Evolutionary conservation across 2,329 filamentous ascomycete species (phyloP).

Genomic region (Fusarium setosum): DNA sequence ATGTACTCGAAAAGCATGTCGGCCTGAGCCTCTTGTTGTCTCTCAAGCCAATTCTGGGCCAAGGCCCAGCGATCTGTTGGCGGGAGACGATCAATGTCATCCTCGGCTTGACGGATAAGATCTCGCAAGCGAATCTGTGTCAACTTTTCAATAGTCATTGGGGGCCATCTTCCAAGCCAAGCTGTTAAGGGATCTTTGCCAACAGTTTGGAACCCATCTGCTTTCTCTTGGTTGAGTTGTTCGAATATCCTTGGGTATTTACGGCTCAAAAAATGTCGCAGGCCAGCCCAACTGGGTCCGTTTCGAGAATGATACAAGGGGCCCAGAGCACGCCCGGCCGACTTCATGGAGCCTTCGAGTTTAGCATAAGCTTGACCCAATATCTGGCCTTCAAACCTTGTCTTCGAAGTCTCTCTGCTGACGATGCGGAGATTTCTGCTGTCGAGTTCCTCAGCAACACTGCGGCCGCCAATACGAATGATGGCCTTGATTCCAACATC

Average conservation of each 20-base stretch:
- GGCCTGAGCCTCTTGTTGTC: not conserved
- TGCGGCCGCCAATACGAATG: slow-evolving; percentile 65
- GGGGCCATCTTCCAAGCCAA: not conserved
- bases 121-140: too few species aligned
- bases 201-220: not conserved
- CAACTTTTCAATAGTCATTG: too few species aligned
- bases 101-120: not conserved
- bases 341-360: not conserved
- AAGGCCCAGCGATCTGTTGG: slow-evolving; percentile 3
- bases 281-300: not conserved
- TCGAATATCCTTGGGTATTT: not conserved
- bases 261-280: not conserved
- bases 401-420: not conserved
- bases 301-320: not conserved
- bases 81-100: not conserved
- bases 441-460: slow-evolving; percentile 2
- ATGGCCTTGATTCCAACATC: slow-evolving; percentile 58
- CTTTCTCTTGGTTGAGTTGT: not conserved
- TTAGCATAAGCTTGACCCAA: not conserved
- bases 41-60: not conserved
- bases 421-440: slow-evolving; percentile 14
- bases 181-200: not conserved
- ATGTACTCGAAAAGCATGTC: not conserved
- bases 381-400: not conserved
- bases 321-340: not conserved